These are phyloP conservation scores for Debaryomyces udenii DNA, from an alignment of 1,139 yeast genomes.

Conservation along the genomic window DNA sequence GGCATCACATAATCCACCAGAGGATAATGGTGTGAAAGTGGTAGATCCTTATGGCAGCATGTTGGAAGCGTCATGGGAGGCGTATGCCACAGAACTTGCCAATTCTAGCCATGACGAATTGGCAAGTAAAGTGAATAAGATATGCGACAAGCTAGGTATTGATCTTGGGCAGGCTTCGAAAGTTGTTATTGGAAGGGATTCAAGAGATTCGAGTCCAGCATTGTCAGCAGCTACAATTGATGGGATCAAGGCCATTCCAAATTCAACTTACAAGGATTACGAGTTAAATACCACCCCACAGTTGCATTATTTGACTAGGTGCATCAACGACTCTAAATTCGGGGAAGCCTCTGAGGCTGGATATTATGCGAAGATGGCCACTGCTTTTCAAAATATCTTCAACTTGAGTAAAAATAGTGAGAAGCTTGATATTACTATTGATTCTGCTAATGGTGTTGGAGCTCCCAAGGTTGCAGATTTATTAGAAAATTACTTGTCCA, in stretches of 20 bases:
- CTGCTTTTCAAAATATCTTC: constrained; percentile 38
- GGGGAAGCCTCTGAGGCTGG: constrained; percentile 71
- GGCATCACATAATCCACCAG: constrained; percentile 95
- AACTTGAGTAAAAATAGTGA: constrained; percentile 23
- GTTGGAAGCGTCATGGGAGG: constrained; percentile 87
- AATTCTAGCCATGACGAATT: constrained; percentile 56
- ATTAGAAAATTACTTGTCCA: constrained; percentile 42
- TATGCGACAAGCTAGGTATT: constrained; percentile 40
- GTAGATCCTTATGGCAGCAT: constrained; percentile 94
- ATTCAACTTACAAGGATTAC: constrained; percentile 54
- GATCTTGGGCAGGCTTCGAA: constrained; percentile 39
- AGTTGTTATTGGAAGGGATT: constrained; percentile 67
- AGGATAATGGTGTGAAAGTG: constrained; percentile 93
- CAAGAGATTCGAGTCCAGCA: constrained; percentile 76
- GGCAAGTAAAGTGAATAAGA: constrained; percentile 25
- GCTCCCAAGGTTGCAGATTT: constrained; percentile 70
- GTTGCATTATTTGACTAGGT: constrained; percentile 82
- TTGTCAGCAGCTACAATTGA: constrained; percentile 66
- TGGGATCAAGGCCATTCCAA: constrained; percentile 57
- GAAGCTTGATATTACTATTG: constrained; percentile 61
- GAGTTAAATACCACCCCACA: constrained; percentile 92
- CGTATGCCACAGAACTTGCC: constrained; percentile 77
- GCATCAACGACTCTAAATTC: constrained; percentile 62
- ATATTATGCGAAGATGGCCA: constrained; percentile 66
- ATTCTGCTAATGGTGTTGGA: constrained; percentile 96